Conservation (phyloP, 2,329 filamentous ascomycete genomes). For the Alternaria ventricosa region DNA sequence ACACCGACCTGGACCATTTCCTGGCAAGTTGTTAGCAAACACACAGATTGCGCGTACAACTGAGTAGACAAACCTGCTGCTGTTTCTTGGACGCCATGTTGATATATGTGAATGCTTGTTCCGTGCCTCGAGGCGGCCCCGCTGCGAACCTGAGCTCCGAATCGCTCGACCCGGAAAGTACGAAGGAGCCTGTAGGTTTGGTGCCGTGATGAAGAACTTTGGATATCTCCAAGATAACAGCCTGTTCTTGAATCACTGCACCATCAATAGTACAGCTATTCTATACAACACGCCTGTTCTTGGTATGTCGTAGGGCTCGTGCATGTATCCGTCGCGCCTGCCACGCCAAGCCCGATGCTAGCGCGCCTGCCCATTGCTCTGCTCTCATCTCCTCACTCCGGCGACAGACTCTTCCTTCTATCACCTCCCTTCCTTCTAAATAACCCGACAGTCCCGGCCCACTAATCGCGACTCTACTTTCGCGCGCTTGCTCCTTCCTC, state of each 20-base stretch:
- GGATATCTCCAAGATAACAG: background rate
- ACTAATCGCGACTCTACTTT: background rate
- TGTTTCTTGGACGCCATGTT: conserved; percentile 57
- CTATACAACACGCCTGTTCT: background rate
- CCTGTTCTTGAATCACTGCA: background rate
- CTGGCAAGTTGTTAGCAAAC: conserved; percentile 57
- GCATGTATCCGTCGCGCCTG: conserved; percentile 14
- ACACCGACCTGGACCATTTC: conserved; percentile 99
- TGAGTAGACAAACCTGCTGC: conserved; percentile 48
- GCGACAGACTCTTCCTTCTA: conserved; percentile 33
- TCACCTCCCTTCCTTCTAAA: conserved; percentile 1
- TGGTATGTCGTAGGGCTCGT: conserved; percentile 4
- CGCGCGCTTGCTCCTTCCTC: background rate
- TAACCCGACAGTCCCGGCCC: background rate
- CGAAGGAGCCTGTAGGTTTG: background rate
- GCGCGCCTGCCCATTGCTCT: conserved; percentile 19
- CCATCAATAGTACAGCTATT: background rate
- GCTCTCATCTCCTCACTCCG: conserved; percentile 28
- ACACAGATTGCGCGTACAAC: background rate
- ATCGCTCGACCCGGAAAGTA: conserved; percentile 9
- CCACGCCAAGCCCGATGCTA: conserved; percentile 29
- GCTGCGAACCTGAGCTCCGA: conserved; percentile 21
- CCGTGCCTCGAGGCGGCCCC: conserved; percentile 16
- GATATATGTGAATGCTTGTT: conserved; percentile 2
- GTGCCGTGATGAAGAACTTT: background rate